phyloP scores from a whole-genome alignment of 2,329 filamentous ascomycete genomes.

The Cytospora schulzeri region DNA sequence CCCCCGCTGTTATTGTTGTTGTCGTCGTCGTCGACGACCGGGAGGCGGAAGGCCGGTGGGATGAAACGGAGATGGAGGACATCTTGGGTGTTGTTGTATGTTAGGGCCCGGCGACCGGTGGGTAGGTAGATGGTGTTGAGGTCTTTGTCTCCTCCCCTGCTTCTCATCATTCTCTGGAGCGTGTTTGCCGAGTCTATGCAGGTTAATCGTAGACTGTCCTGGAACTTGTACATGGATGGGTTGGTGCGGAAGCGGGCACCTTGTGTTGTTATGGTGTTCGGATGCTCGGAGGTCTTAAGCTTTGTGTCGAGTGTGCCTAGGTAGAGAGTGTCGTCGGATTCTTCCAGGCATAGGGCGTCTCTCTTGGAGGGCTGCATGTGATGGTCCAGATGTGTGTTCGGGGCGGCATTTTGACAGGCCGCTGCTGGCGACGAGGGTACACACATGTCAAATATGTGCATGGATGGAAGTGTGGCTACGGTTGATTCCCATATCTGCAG shows the following conservation, averaged over 20 bases:
- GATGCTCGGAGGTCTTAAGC: background rate
- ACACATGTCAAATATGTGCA: constrained; percentile 32
- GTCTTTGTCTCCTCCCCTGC: background rate
- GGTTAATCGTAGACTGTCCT: constrained; percentile 4
- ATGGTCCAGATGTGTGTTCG: background rate
- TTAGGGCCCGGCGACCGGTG: background rate
- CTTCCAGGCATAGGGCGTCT: background rate
- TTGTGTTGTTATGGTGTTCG: background rate
- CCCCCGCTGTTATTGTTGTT: no score
- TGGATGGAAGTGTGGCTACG: constrained; percentile 27
- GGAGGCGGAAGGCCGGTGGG: background rate
- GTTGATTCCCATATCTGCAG: constrained; percentile 31
- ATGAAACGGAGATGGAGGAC: constrained; percentile 26
- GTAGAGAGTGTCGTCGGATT: constrained; percentile 16
- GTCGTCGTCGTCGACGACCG: background rate
- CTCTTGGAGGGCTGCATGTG: background rate
- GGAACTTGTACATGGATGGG: constrained; percentile 26
- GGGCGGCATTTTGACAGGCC: background rate
- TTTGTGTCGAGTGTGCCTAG: constrained; percentile 13
- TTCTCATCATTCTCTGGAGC: background rate
- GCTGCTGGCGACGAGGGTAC: constrained; percentile 15
- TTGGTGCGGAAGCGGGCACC: constrained; percentile 11
- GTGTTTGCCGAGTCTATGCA: constrained; percentile 19
- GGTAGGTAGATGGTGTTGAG: constrained; percentile 22
- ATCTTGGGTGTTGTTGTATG: constrained; percentile 26